Base-by-base conservation (phyloP, 2,329 filamentous ascomycete species). In the Sporothrix dimorphospora region DNA sequence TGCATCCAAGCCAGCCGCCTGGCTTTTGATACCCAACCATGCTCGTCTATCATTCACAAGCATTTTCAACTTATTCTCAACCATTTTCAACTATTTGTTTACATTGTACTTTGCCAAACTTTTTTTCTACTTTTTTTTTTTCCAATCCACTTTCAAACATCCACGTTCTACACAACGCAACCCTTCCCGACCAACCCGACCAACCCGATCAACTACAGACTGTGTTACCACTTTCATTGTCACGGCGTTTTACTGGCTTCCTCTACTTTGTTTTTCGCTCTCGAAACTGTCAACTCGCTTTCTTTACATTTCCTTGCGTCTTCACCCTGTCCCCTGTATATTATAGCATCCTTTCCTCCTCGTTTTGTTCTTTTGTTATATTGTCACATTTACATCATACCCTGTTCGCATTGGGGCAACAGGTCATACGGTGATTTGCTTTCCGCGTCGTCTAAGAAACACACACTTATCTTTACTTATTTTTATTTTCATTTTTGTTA, bases 41-140 rank as follows among this genome's bases (percentile, higher is more conserved):
- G 68, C 70, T 57, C 63, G 34, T 67, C 70, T 51, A 45, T 71
- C 70, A 38, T 71, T 71, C 34, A 67, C 59, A 40, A 34, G 34
- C 61, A 68, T 71, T 67, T 55, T 55, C 47, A 40, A 38, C 16
- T 49, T 38, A 55, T 59, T 30, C 21, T 61, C 19, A 6, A 12
- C 2, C 34, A 34, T 65, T 63, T 68, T 63, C 42, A 19, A 40
- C 55, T 27, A 30, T 59, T 71, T 59, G 34, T n/a, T 27, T 51
- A 12, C 45, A 55, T n/a, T 51, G 45, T 27, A 30, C 14, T n/a
- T 38, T 40, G 11, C 6, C 55, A 59, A 34, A 27, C 14, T 9
- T 47, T n/a, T 14, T 55, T 53, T 53, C 2, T 8, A 30, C 38
- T 16, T 8, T 14, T 55, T 14, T 55, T 27, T 14, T 16, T 12